Base-by-base conservation (phyloP, 2,329 filamentous ascomycete genomes). In the Reticulascus tulasneorum region DNA sequence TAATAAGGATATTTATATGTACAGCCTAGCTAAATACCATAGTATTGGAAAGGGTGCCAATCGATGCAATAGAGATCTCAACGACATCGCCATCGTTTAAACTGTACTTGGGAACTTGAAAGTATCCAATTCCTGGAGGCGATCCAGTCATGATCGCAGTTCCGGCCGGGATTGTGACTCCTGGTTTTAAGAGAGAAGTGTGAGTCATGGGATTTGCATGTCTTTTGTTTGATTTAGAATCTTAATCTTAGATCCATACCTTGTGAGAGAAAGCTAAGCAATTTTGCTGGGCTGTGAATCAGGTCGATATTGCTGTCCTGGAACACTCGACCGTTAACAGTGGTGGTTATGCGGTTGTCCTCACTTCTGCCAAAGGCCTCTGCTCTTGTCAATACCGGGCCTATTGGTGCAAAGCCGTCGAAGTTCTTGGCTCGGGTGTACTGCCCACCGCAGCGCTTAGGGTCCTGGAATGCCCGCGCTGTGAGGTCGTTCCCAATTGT, bases 401-500 rank as follows among this genome's bases (percentile, higher is more conserved):
- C 71, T 48, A 74, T 67, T 2, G 69, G 71, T 37, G 68, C 72
- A 45, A 67, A 74, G 0, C 65, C 69, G 48, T 75, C 69, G 7
- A 63, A 57, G 1, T 62, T 67, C 48, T 75, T 75, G n/a, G 69
- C 69, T 25, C 72, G 63, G 29, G 64, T 71, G 45, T 71, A 73
- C 40, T 77, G 73, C 8, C 48, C 45, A 10, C 46, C 47, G 6
- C 37, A 48, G 8, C 41, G 43, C 5, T 42, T 48, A 0, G 74
- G 71, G 38, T 73, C 64, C 49, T 77, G 72, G 23, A 61, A 55
- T 38, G 72, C 66, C 4, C 72, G 55, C 0, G 69, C 67, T 2
- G 69, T 69, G 13, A 75, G 49, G 42, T 75, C 72, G 50, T 79
- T 79, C 22, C 68, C 69, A 17, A 67, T 67, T 0, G 74, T 73